Conservation (phyloP, 495 filamentous ascomycete genomes). For the Penicillium bialowiezense region DNA sequence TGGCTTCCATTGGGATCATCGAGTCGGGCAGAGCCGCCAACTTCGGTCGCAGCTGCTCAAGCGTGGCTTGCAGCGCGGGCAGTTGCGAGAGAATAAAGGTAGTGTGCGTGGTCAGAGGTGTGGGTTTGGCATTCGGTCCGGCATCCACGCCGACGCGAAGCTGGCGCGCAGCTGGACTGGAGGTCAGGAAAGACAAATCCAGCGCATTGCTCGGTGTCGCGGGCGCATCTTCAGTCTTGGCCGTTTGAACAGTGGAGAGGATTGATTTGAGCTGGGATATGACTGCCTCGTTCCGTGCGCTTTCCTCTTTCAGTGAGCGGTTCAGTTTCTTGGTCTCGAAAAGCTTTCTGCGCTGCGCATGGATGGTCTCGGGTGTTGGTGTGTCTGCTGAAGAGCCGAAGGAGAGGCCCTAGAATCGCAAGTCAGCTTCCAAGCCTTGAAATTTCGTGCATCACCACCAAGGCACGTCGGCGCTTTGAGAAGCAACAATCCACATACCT, state of each 20-base stretch:
- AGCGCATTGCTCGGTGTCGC: constrained; percentile 24
- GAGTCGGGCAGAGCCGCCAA: constrained; percentile 49
- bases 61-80: constrained; percentile 66
- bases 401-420: constrained; percentile 30
- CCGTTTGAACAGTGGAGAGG: constrained; percentile 30
- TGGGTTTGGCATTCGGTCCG: constrained; percentile 35
- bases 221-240: constrained; percentile 23
- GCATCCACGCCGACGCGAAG: constrained; percentile 43
- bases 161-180: constrained; percentile 40
- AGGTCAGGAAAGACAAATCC: constrained; percentile 53
- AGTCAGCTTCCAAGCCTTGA: too few relatives aligned
- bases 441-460: neutral
- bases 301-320: constrained; percentile 68
- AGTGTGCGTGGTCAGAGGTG: constrained; percentile 67
- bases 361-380: constrained; percentile 64
- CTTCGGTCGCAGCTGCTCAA: constrained; percentile 60
- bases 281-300: constrained; percentile 69
- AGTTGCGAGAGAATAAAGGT: constrained; percentile 80
- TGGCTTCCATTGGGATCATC: constrained; percentile 30
- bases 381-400: constrained; percentile 31
- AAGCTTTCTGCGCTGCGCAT: constrained; percentile 68
- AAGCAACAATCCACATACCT: constrained; percentile 47
- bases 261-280: constrained; percentile 64
- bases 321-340: constrained; percentile 80
- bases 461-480: neutral